phyloP scores from a whole-genome alignment of 441 rosid species.

The Rhodomyrtus psidioides region DNA sequence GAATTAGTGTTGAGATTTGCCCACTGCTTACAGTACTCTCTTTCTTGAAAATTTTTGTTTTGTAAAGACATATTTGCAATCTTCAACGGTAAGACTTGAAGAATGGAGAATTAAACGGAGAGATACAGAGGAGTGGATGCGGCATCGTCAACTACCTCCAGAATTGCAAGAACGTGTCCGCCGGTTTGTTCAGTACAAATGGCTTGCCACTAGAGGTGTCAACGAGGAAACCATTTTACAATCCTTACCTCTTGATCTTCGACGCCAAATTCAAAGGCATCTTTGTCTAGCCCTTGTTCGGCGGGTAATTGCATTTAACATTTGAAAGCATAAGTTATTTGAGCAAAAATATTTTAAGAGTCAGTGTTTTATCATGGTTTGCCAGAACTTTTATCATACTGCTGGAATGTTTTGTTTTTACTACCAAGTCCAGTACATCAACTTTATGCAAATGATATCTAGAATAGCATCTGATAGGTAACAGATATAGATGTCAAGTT shows the following conservation, averaged over 20 bases:
- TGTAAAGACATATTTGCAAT: slow-evolving; percentile 68
- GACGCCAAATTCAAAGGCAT: slow-evolving; percentile 70
- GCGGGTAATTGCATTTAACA: slow-evolving; percentile 35
- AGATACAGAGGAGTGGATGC: slow-evolving; percentile 97
- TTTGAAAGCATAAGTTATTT: not conserved
- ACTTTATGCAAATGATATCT: not conserved
- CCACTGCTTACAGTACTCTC: not conserved
- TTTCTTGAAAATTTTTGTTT: not conserved
- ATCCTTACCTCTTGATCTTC: slow-evolving; percentile 63
- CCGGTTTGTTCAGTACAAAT: slow-evolving; percentile 74
- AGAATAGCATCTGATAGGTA: not conserved
- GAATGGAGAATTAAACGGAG: slow-evolving; percentile 78
- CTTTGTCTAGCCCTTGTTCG: slow-evolving; percentile 84
- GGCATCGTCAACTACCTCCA: slow-evolving; percentile 73
- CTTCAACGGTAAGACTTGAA: slow-evolving; percentile 68
- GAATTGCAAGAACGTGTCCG: slow-evolving; percentile 79
- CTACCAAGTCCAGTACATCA: not conserved
- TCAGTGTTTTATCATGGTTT: not conserved
- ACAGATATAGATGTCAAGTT: not conserved
- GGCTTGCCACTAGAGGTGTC: slow-evolving; percentile 78
- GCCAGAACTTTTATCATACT: not conserved
- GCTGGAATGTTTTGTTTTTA: not conserved
- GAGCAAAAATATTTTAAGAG: not conserved
- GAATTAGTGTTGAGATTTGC: not conserved
- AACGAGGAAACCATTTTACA: slow-evolving; percentile 73